These are phyloP conservation scores for Raffaelea arxii DNA, from an alignment of 2,329 filamentous ascomycete species.

Conservation along the genomic window DNA sequence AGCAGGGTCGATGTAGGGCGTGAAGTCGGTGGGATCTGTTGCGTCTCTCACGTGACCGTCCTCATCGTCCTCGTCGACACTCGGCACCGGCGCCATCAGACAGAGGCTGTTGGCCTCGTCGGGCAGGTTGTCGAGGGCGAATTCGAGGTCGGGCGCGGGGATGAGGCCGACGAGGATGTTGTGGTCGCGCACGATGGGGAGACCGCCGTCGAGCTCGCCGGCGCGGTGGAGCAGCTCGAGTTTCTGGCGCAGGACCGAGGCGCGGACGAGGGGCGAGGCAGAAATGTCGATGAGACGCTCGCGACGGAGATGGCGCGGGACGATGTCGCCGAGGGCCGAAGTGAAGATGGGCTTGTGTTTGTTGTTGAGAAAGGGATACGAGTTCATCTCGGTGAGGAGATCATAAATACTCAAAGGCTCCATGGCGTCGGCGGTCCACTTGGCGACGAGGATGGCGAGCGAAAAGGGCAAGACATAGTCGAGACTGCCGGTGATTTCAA, in stretches of 20 bases:
- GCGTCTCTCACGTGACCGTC: constrained; percentile 39
- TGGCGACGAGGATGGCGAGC: constrained; percentile 82
- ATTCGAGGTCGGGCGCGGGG: constrained; percentile 88
- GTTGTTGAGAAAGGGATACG: constrained; percentile 94
- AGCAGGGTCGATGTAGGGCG: constrained; percentile 81
- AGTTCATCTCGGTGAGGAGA: constrained; percentile 90
- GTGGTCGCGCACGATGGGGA: constrained; percentile 76
- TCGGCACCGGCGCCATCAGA: constrained; percentile 64
- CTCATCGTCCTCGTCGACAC: constrained; percentile 57
- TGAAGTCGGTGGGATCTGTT: constrained; percentile 71
- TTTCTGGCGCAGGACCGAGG: constrained; percentile 66
- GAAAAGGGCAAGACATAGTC: constrained; percentile 96
- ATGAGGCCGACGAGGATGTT: constrained; percentile 81
- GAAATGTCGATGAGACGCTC: constrained; percentile 85
- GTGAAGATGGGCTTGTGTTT: constrained; percentile 90
- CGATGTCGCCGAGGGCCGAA: constrained; percentile 77
- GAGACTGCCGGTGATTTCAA: constrained; percentile 88
- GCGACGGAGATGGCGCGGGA: constrained; percentile 55
- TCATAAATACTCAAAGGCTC: constrained; percentile 95
- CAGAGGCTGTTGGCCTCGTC: constrained; percentile 68
- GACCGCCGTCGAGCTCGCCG: constrained; percentile 83
- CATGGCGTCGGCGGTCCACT: constrained; percentile 94
- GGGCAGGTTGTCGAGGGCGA: constrained; percentile 73
- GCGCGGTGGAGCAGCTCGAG: constrained; percentile 72
- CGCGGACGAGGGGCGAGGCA: constrained; percentile 68